A percentile compares a stretch with the other conserved stretches of the same genome.
Conservation (phyloP, 305 asterid genomes). For the Stenogyne calaminthoides region DNA sequence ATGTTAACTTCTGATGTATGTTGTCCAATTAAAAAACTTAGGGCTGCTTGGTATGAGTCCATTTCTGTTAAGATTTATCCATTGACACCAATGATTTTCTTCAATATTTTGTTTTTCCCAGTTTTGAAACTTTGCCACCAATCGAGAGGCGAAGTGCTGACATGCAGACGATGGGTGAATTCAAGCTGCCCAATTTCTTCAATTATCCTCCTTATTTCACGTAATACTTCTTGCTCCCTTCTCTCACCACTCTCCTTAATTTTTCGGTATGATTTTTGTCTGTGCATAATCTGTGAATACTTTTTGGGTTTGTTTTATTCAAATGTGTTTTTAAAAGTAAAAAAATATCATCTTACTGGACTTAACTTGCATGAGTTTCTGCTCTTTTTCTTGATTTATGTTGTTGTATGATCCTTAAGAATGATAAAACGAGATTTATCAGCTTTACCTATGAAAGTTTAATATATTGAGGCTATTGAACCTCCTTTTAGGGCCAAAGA, state of each 20-base stretch:
- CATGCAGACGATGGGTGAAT: slow-evolving; percentile 86
- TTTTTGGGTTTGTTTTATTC: neutral
- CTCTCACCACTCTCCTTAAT: neutral
- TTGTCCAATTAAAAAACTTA: neutral
- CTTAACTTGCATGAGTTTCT: neutral
- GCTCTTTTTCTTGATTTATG: neutral
- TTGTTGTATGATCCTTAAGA: neutral
- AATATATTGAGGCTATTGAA: slow-evolving; percentile 2
- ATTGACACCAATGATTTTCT: too few relatives aligned
- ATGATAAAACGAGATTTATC: neutral
- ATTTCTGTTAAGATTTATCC: too few relatives aligned
- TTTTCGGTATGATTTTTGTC: neutral
- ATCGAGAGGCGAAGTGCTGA: slow-evolving; percentile 25
- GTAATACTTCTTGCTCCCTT: slow-evolving; percentile 41
- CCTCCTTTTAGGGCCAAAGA: neutral
- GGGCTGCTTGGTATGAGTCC: too few relatives aligned
- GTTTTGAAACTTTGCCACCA: neutral
- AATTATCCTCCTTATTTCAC: slow-evolving; percentile 88
- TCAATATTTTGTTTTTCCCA: too few relatives aligned
- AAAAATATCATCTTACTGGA: neutral
- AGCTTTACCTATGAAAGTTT: neutral
- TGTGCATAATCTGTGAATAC: neutral
- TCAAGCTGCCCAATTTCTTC: slow-evolving; percentile 80
- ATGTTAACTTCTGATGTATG: too few relatives aligned
- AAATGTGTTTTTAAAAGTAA: neutral